Base-by-base conservation (phyloP, 2,329 filamentous ascomycete genomes). In the Pyricularia sp. region DNA sequence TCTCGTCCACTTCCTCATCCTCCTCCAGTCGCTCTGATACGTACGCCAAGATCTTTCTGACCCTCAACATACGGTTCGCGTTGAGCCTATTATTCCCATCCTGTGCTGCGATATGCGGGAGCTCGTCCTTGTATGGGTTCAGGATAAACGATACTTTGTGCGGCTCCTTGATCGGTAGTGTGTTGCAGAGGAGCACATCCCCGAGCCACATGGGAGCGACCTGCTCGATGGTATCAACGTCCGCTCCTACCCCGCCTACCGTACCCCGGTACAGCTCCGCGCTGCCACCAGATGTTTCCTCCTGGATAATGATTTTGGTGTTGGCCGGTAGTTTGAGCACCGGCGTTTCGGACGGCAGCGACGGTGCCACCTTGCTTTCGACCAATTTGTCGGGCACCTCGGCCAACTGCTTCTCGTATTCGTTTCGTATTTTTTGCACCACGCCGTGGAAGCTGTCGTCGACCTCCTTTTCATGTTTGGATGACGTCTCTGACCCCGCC, bases 91-190 rank as follows among this genome's bases (percentile, higher is more conserved):
- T 94, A 78, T 94, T 97, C 68, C 90, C 90, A 75, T 97, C 93
- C 4, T 88, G 79, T 28, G 88, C 86, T 36, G 90, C 87, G 66
- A 97, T 90, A 68, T 85, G 86, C 0, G 93, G 93, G 68, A 98
- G 81, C 30, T 85, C 80, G 72, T 92, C 90, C 74, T 92, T 85
- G 81, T 87, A 93, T 0, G 95, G 94, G 73, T 95, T 88, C 28
- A 99, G 83, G 20, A 97, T 86, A 75, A 99, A 99, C 3, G 92
- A 94, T n/a, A 98, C 90, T 83, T 99, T 99, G 73, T 94, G 88
- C 1, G 94, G 89, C n/a, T 98, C 95, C 81, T 98, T 98, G 70
- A 85, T 80, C 0, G 93, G 92, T 10, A 92, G 87, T 76, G 88
- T 85, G 77, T 97, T 97, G 83, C 93, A 77, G 65, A 99, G 82